Evolutionary conservation across 495 filamentous ascomycete species (phyloP), one percentile per base, ranked within the genome.

Genomic region (Daldinia childiae): DNA sequence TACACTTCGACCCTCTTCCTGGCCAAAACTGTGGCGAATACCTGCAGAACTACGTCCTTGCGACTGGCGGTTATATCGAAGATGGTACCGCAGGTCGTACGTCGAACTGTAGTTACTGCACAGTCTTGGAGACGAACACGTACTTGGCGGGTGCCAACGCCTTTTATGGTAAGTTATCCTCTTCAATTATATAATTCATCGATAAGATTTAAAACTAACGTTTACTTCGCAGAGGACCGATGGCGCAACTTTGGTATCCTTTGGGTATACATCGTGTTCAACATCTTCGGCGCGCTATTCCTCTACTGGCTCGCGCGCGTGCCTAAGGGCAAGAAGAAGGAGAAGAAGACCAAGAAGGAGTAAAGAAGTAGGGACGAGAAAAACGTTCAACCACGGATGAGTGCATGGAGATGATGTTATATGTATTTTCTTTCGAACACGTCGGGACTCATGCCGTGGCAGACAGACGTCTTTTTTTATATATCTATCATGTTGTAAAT

Each of bases 281-380:
- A 97, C 77, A 79, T 94, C 63, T 73, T 81, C n/a, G 89, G 78
- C 24, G 93, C 92, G 0, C 75, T 95, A 19, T 82, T 85, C 45
- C 75, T 97, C 17, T 97, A 97, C 79, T 97, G 91, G 90, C 77
- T 94, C 59, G 85, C 87, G 6, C 83, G 93, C 6, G 91, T 97
- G 58, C 92, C 92, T 15, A 94, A 93, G 85, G 70, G 63, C 19
- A 73, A 83, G 67, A 74, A 83, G 68, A 83, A 86, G 61, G 82
- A 84, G 75, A 79, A 85, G 72, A 78, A 77, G 65, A 6, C 69
- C 30, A 78, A 78, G 71, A 74, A 74, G 41, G 76, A 74, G 48
- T 75, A 75, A 66, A 71, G 17, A 64, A 65, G 17, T 34, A 24
- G 17, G 34, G 30, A 57, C 12, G 50, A 54, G 11, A 7, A 14